Evolutionary conservation across 352 stramenopile species (phyloP), one percentile per base, ranked within the genome.

Genomic region (Globisporangium nodosum): DNA sequence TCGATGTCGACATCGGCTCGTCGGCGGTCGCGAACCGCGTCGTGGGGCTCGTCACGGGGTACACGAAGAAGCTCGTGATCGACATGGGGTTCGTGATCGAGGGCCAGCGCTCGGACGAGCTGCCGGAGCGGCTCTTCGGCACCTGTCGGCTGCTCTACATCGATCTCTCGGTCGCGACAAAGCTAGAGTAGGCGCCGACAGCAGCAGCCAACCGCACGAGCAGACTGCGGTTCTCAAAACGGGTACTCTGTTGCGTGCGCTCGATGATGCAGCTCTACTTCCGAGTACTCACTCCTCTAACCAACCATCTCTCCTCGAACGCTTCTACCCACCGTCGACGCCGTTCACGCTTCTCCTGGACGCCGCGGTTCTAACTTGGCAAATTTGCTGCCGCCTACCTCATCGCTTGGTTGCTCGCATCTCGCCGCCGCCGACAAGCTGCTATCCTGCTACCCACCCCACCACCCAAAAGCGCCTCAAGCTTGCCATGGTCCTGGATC

Each of bases 31-130:
- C 81, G 9, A 92, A 90, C 54, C 79, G 80, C 51, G 81, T 92
- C 40, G 78, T 88, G 4, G 79, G 79, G 5, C 69, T 92, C 20
- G 81, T 90, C 0, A 71, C 70, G 1, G 78, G 81, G 0, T 92
- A 90, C 60, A 79, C 79, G 4, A 92, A 92, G 64, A 92, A 90
- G 54, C 69, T 92, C 43, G 79, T 92, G 48, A 88, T 92, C 55
- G 79, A 92, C 66, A 90, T 92, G 80, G 80, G 79, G 27, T 92
- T 88, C 49, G 49, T 92, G 45, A 45, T 92, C 40, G 79, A 92
- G 60, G 79, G 71, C 20, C 80, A 87, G 51, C 77, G 70, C 30
- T 49, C 66, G 0, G 77, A 92, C 21, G 81, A 92, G 48, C 64
- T 92, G 8, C 81, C 81, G 9, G 81, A 92, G 58, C 70, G 81